Base-by-base conservation (phyloP, 192 early-diverging fungal species). In the Coemansia sp. region DNA sequence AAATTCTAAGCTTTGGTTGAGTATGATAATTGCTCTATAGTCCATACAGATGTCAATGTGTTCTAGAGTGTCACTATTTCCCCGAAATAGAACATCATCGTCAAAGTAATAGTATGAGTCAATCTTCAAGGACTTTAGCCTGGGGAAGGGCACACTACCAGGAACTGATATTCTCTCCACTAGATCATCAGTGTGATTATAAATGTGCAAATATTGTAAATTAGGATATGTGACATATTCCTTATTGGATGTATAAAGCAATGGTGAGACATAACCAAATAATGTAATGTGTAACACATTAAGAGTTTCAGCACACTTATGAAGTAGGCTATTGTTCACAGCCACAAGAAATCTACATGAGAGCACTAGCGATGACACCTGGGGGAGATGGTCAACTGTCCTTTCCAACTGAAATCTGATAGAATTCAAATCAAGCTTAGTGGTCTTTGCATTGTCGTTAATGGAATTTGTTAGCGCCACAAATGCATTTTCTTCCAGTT, bases 71-170 rank as follows among this genome's bases (percentile, higher is more conserved):
- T 7, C 29, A 34, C 45, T 50, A 33, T 64, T 64, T 16, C 45
- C 63, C 3, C 45, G 63, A 21, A 64, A 64, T 27, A 64, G 16
- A 3, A 50, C 48, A 50, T 64, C 63, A 64, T 64, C 45, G n/a
- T n/a, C 33, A 21, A 64, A 64, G 36, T 31, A 34, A 33, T 50
- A 64, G 2, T 34, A 17, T 35, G 34, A 16, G 2, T 48, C 13
- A 1, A 45, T 6, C 27, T 35, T 34, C 13, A 64, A 21, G 3
- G 10, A 7, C 2, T 33, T 31, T 27, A 64, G 45, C 4, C 9
- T 50, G 5, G 63, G 63, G 46, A 64, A 64, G 2, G 48, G 44
- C 11, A 50, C 63, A 50, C 19, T 17, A 13, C 17, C 17, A 19
- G 31, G 37, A 8, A 2, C 6, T 31, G 21, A 27, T 8, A 37